phyloP scores from a whole-genome alignment of 2,329 filamentous ascomycete genomes.

The Coniella vitis region DNA sequence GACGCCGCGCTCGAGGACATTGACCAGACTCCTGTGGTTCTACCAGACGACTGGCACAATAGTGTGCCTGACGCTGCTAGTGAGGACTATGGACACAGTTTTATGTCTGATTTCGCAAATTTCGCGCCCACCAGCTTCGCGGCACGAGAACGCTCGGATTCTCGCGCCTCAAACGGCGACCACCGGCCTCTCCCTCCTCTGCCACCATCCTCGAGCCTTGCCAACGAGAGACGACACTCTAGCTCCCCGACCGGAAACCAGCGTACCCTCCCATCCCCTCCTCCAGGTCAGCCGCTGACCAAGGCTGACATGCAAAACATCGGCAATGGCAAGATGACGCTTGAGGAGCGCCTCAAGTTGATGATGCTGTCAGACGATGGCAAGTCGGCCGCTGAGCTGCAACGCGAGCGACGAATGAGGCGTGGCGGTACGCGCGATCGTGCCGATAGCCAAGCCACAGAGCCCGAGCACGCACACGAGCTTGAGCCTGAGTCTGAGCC shows the following conservation, averaged over 20 bases:
- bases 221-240: slow-evolving; percentile 33
- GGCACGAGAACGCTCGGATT: slow-evolving; percentile 59
- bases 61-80: slow-evolving; percentile 40
- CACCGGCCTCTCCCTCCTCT: slow-evolving; percentile 81
- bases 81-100: slow-evolving; percentile 66
- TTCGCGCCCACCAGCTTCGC: slow-evolving; percentile 43
- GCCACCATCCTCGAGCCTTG: slow-evolving; percentile 48
- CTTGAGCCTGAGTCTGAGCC: slow-evolving; percentile 7
- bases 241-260: slow-evolving; percentile 57
- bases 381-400: slow-evolving; percentile 56
- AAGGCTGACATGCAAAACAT: slow-evolving; percentile 76
- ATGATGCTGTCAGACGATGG: slow-evolving; percentile 78
- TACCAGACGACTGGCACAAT: slow-evolving; percentile 92
- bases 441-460: slow-evolving; percentile 34
- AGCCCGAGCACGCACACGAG: slow-evolving; percentile 31
- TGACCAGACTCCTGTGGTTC: slow-evolving; percentile 95
- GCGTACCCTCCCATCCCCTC: slow-evolving; percentile 66
- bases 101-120: slow-evolving; percentile 51
- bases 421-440: slow-evolving; percentile 45
- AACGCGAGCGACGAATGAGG: slow-evolving; percentile 63
- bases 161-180: slow-evolving; percentile 70
- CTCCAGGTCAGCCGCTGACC: slow-evolving; percentile 55
- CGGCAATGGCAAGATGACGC: slow-evolving; percentile 64
- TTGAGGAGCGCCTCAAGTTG: slow-evolving; percentile 78
- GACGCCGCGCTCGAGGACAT: slow-evolving; percentile 93